phyloP scores from a whole-genome alignment of 2,329 filamentous ascomycete species.

The Fusarium tanahbumbuense region DNA sequence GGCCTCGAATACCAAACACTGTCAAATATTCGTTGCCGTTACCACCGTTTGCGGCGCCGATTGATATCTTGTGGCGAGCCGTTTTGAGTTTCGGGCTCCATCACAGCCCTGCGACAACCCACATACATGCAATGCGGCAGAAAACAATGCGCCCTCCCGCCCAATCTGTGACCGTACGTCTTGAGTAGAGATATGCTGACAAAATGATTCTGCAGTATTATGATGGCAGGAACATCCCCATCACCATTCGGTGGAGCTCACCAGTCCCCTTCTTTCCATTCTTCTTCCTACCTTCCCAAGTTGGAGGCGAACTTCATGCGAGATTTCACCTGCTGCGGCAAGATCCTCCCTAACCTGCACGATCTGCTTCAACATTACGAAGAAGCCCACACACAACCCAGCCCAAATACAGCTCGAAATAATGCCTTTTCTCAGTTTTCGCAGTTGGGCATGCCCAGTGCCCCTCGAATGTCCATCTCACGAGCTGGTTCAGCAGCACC shows the following conservation, averaged over 20 bases:
- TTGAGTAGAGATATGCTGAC: conserved; percentile 40
- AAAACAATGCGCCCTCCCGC: conserved; percentile 23
- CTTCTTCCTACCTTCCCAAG: conserved; percentile 94
- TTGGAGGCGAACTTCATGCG: conserved; percentile 98
- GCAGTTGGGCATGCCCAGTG: conserved; percentile 50
- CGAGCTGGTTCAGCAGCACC: conserved; percentile 48
- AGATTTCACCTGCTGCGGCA: conserved; percentile 95
- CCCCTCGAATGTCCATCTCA: conserved; percentile 51
- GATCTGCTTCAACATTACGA: conserved; percentile 97
- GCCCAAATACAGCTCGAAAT: conserved; percentile 56
- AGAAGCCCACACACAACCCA: conserved; percentile 85
- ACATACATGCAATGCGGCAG: conserved; percentile 19
- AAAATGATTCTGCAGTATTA: conserved; percentile 70
- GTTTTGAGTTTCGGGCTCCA: conserved; percentile 38
- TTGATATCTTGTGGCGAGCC: conserved; percentile 37
- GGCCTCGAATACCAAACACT: not conserved
- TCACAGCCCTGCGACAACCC: conserved; percentile 28
- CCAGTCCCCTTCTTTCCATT: conserved; percentile 95
- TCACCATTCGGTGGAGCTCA: conserved; percentile 68
- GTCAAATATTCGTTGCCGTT: not conserved
- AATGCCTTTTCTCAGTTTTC: conserved; percentile 57
- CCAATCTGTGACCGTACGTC: not conserved
- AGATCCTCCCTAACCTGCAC: conserved; percentile 89
- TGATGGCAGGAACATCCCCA: conserved; percentile 97
- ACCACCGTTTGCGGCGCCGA: conserved; percentile 6